These are phyloP conservation scores for Sophora flavescens DNA, from an alignment of 306 rosid species.

Conservation along the genomic window DNA sequence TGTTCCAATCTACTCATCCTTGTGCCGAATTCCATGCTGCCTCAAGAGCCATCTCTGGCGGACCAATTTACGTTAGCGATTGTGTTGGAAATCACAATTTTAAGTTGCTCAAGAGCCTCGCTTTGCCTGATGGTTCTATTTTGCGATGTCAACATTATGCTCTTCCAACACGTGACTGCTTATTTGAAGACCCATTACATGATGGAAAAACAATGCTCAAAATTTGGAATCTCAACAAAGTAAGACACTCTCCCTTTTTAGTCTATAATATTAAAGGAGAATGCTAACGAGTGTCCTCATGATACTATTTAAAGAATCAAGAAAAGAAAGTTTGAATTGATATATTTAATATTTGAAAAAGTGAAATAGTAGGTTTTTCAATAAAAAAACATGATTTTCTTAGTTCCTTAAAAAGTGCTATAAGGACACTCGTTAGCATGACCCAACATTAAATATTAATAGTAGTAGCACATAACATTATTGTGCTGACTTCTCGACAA, in stretches of 20 bases:
- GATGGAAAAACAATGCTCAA: constrained; percentile 86
- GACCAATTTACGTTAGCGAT: constrained; percentile 76
- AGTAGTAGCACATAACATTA: too few species aligned
- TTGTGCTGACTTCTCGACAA: too few species aligned
- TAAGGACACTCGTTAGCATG: too few species aligned
- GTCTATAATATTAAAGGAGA: too few species aligned
- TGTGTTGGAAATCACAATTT: constrained; percentile 75
- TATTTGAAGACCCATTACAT: constrained; percentile 76
- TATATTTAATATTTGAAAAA: too few species aligned
- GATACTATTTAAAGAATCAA: too few species aligned
- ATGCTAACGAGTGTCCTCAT: too few species aligned
- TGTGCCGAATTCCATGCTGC: constrained; percentile 82
- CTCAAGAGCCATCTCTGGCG: constrained; percentile 79
- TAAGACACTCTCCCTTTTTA: constrained; percentile 37
- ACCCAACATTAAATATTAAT: too few species aligned
- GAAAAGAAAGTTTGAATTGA: too few species aligned
- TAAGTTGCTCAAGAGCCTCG: constrained; percentile 63
- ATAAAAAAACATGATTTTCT: too few species aligned
- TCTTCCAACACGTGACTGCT: constrained; percentile 74
- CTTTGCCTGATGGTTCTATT: constrained; percentile 71
- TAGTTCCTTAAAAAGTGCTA: too few species aligned
- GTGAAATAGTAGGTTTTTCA: too few species aligned
- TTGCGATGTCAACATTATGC: constrained; percentile 75
- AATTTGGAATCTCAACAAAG: constrained; percentile 86
- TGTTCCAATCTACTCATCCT: constrained; percentile 80